Percentiles rank a stretch among this genome's conserved stretches.
Conservation (phyloP, 257 asterid species). For the Catharanthus roseus region DNA sequence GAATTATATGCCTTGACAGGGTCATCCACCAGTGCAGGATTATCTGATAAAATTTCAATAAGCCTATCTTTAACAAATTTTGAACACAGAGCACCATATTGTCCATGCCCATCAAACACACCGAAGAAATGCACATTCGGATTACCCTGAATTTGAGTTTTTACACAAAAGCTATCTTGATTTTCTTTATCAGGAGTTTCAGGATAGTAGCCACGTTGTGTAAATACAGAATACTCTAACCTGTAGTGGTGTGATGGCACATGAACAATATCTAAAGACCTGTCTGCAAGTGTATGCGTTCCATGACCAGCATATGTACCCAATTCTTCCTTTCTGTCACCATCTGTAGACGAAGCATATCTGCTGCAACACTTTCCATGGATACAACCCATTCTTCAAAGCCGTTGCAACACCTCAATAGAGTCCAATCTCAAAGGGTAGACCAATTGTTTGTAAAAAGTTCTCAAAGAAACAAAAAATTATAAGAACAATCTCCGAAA, state of each 20-base stretch:
- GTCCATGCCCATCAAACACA: constrained; percentile 94
- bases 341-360: constrained; percentile 45
- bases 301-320: constrained; percentile 36
- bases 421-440: constrained; percentile 20
- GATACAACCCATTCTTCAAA: constrained; percentile 70
- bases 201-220: constrained; percentile 82
- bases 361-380: constrained; percentile 81
- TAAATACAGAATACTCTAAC: constrained; percentile 61
- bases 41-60: constrained; percentile 52
- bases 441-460: constrained; percentile 46
- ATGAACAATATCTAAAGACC: constrained; percentile 54
- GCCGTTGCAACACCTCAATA: constrained; percentile 21
- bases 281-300: constrained; percentile 29
- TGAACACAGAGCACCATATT: constrained; percentile 74
- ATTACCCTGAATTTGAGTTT: constrained; percentile 59
- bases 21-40: constrained; percentile 62
- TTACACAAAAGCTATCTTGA: constrained; percentile 75
- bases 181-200: constrained; percentile 83
- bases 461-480: constrained; percentile 28
- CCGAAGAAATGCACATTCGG: constrained; percentile 95
- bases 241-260: constrained; percentile 71
- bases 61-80: constrained; percentile 69
- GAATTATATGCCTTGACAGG: constrained; percentile 71
- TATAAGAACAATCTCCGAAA: constrained; percentile 20
- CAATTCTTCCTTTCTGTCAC: constrained; percentile 46